Base-by-base conservation (phyloP, 2,329 filamentous ascomycete genomes). In the Apiospora malaysiana region DNA sequence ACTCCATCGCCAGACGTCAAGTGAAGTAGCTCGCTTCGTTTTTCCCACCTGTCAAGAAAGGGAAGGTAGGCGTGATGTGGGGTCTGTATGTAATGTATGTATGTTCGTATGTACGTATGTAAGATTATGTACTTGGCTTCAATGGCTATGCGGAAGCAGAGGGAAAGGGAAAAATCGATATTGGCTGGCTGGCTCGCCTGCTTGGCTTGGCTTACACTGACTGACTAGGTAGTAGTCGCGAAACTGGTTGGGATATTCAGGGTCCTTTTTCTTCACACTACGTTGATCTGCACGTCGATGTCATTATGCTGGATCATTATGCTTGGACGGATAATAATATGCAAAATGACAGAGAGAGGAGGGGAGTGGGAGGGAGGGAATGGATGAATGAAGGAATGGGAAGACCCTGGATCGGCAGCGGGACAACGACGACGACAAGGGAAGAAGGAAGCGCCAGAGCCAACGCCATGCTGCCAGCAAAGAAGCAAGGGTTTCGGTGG, bases 301-400 rank as follows among this genome's bases (percentile, higher is more conserved):
- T 63, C 56, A 63, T 63, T n/a, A 63, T 63, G 56, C 56, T 16
- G n/a, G n/a, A n/a, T 63, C 56, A 63, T 63, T n/a, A 63, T 63
- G 56, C 56, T 16, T 32, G 2, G 51, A n/a, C 16, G 56, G 51
- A 25, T 23, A 49, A 23, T 37, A 37, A 59, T 9, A 49, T 10
- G 8, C 46, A 49, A 49, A 25, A 23, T 49, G n/a, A 49, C 23
- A 23, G 47, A 25, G 47, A 25, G n/a, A n/a, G n/a, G n/a, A n/a
- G n/a, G n/a, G n/a, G n/a, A 47, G 49, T 12, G 25, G 32, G 25
- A 8, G 23, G 2, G 25, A 47, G 45, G 46, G n/a, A 56, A 56
- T 32, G 32, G 32, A 32, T 32, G 32, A n/a, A n/a, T n/a, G n/a
- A n/a, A n/a, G n/a, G n/a, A n/a, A n/a, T n/a, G 32, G 42, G 12